These are phyloP conservation scores for Scutellaria galericulata DNA, from an alignment of 257 asterid species.

Conservation along the genomic window DNA sequence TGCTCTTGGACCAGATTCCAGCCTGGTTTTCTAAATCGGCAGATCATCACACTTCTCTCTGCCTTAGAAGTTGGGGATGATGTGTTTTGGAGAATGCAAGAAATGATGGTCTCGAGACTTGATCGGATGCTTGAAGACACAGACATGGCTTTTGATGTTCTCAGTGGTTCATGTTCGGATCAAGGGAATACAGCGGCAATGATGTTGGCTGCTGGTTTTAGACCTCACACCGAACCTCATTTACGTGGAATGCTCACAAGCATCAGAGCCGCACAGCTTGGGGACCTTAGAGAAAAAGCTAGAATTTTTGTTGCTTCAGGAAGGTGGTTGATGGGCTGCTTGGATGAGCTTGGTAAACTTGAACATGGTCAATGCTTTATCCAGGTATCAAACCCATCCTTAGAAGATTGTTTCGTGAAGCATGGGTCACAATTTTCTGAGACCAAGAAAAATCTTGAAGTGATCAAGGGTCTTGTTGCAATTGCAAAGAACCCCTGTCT, in stretches of 20 bases:
- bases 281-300: constrained; percentile 79
- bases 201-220: constrained; percentile 91
- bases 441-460: constrained; percentile 54
- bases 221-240: constrained; percentile 80
- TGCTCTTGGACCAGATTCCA: constrained; percentile 93
- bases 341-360: constrained; percentile 82
- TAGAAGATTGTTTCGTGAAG: constrained; percentile 69
- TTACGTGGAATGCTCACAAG: constrained; percentile 80
- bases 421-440: constrained; percentile 71
- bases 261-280: constrained; percentile 87
- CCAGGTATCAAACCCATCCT: constrained; percentile 73
- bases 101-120: constrained; percentile 65
- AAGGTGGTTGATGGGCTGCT: constrained; percentile 97
- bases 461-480: constrained; percentile 70
- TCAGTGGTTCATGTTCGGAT: constrained; percentile 76
- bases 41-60: constrained; percentile 82
- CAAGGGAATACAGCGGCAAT: constrained; percentile 78
- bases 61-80: constrained; percentile 68
- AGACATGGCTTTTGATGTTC: constrained; percentile 73
- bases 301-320: constrained; percentile 82
- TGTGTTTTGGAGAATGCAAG: constrained; percentile 83
- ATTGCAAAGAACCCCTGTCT: constrained; percentile 95
- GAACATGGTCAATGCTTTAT: constrained; percentile 88
- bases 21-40: constrained; percentile 90
- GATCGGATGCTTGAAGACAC: constrained; percentile 68